Percentiles rank a stretch among this genome's conserved stretches.
phyloP scores from a whole-genome alignment of 1,284 basidiomycete genomes.

The Leccinum subspadiceum region DNA sequence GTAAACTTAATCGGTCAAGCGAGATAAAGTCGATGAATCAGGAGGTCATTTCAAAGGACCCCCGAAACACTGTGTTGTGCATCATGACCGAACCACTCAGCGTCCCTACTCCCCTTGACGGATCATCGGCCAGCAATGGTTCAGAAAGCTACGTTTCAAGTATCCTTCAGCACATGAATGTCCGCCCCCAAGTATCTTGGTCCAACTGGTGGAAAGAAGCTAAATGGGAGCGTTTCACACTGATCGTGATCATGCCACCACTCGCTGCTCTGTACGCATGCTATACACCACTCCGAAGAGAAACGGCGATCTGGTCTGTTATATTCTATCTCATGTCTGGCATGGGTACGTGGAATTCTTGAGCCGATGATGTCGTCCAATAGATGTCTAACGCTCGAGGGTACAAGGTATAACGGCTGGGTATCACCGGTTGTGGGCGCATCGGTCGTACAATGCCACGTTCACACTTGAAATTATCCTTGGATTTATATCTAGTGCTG shows the following conservation, averaged over 20 bases:
- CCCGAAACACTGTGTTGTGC: not conserved
- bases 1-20: not conserved
- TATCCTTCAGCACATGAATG: constrained; percentile 49
- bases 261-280: constrained; percentile 18
- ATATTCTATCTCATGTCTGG: constrained; percentile 6
- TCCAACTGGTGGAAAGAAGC: constrained; percentile 32
- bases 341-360: constrained; percentile 1
- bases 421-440: constrained; percentile 90
- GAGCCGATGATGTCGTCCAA: not conserved
- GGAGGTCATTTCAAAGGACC: not conserved
- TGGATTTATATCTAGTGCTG: constrained; percentile 74
- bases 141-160: constrained; percentile 45
- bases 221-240: constrained; percentile 22
- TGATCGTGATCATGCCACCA: constrained; percentile 20
- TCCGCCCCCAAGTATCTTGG: constrained; percentile 44
- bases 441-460: constrained; percentile 83
- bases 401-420: constrained; percentile 59
- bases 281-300: constrained; percentile 3
- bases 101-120: not conserved
- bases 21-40: not conserved
- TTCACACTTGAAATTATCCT: constrained; percentile 74
- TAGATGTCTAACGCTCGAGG: not conserved
- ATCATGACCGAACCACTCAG: constrained; percentile 1
- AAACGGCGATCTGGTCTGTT: constrained; percentile 6
- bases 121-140: constrained; percentile 14